A percentile compares a stretch with the other conserved stretches of the same genome.
phyloP scores from a whole-genome alignment of 2,329 filamentous ascomycete genomes.

The Talaromyces atroroseus region DNA sequence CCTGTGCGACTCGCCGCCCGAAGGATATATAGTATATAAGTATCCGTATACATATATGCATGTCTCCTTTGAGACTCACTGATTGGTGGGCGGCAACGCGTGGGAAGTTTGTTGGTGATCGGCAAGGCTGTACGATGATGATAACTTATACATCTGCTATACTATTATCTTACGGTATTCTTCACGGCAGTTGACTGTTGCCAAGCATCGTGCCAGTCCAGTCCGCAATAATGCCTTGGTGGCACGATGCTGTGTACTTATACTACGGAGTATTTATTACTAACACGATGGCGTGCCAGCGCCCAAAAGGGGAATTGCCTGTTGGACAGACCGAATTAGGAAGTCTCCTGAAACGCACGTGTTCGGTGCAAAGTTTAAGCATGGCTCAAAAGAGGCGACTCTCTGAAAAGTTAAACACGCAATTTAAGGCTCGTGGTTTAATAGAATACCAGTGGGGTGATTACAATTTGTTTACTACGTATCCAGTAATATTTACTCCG shows the following conservation, averaged over 20 bases:
- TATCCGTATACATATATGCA: not conserved
- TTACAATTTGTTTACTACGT: too few species aligned
- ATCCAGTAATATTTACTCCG: not conserved
- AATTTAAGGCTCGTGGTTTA: not conserved
- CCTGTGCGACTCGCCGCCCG: not conserved
- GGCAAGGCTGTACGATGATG: not conserved
- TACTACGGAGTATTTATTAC: too few species aligned
- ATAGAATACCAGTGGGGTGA: not conserved
- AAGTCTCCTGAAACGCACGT: constrained; percentile 1
- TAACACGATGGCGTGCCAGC: too few species aligned
- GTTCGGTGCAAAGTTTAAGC: not conserved
- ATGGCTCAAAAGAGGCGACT: too few species aligned
- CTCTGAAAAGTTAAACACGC: too few species aligned
- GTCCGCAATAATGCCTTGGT: not conserved
- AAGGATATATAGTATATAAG: not conserved
- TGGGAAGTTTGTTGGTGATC: not conserved
- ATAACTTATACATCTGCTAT: too few species aligned
- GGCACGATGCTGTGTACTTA: too few species aligned
- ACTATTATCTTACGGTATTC: not conserved
- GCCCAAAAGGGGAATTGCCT: not conserved
- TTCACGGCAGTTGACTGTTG: not conserved
- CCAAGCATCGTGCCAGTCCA: not conserved
- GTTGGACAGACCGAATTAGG: too few species aligned
- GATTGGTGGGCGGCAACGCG: not conserved
- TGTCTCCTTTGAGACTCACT: not conserved